phyloP scores from a whole-genome alignment of 176 grass and related monocot genomes.

The Oryza glaberrima region DNA sequence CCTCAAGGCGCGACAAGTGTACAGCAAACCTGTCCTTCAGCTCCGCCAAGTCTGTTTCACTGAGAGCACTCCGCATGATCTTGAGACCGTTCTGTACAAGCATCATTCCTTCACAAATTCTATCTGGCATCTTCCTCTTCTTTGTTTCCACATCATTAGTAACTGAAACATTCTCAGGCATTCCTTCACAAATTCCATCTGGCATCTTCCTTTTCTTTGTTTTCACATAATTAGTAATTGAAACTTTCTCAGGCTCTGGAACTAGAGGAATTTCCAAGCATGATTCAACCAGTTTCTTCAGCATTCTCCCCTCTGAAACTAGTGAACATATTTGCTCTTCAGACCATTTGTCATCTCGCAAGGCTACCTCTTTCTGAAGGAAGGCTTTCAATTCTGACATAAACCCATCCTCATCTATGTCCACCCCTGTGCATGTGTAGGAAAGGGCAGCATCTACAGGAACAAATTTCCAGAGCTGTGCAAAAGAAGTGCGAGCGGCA shows the following conservation, averaged over 20 bases:
- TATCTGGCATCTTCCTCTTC: constrained; percentile 77
- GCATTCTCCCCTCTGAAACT: constrained; percentile 57
- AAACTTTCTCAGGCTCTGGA: constrained; percentile 30
- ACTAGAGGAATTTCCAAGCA: constrained; percentile 10
- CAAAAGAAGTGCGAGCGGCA: constrained; percentile 75
- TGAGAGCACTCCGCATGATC: constrained; percentile 56
- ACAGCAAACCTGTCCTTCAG: constrained; percentile 56
- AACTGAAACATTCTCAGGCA: constrained; percentile 38
- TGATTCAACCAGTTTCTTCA: constrained; percentile 56
- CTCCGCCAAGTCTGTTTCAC: constrained; percentile 45
- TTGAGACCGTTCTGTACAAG: constrained; percentile 79
- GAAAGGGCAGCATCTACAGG: constrained; percentile 84
- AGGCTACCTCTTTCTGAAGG: constrained; percentile 75
- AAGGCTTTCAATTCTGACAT: constrained; percentile 79
- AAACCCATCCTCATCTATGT: constrained; percentile 69
- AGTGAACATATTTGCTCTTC: constrained; percentile 54
- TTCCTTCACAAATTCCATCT: constrained; percentile 65
- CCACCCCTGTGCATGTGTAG: constrained; percentile 55
- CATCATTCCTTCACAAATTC: constrained; percentile 68
- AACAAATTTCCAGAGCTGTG: constrained; percentile 84
- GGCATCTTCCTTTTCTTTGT: constrained; percentile 76
- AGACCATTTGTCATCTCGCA: constrained; percentile 41
- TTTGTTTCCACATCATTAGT: constrained; percentile 40
- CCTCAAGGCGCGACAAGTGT: constrained; percentile 65
- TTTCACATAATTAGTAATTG: constrained; percentile 30